Percentiles rank a stretch among this genome's conserved stretches.
Conservation (phyloP, 2,329 filamentous ascomycete genomes). For the Claviceps pusilla region DNA sequence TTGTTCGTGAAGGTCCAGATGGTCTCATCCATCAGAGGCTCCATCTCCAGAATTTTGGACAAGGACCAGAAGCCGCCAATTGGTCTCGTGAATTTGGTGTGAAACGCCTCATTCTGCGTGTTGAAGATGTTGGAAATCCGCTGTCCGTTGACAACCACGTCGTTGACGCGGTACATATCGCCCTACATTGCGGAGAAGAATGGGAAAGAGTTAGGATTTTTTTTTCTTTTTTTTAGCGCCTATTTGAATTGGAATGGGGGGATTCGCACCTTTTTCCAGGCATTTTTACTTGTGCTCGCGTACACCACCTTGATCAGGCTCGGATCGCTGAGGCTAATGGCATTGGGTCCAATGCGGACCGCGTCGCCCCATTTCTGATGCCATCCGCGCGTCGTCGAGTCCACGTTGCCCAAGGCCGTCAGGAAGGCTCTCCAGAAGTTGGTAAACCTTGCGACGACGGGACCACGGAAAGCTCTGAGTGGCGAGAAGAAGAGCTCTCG, state of each 20-base stretch:
- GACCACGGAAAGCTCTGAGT: conserved; percentile 6
- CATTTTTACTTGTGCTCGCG: conserved; percentile 5
- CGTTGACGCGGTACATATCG: conserved; percentile 9
- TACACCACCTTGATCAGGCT: conserved; percentile 9
- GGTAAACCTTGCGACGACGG: conserved; percentile 6
- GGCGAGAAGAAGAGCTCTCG: conserved; percentile 6
- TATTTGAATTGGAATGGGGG: neutral
- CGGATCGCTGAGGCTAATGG: conserved; percentile 8
- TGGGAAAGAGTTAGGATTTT: neutral
- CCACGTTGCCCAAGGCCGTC: conserved; percentile 5
- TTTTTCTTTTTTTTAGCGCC: no score
- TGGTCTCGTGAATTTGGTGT: conserved; percentile 7
- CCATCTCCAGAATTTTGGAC: conserved; percentile 8
- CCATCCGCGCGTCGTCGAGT: conserved; percentile 4
- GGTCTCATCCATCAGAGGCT: conserved; percentile 9
- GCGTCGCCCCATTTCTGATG: conserved; percentile 8
- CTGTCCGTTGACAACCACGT: conserved; percentile 7
- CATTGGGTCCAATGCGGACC: conserved; percentile 8
- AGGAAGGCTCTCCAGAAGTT: conserved; percentile 7
- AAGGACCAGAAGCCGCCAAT: conserved; percentile 8
- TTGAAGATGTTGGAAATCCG: conserved; percentile 10
- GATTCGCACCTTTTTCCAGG: conserved; percentile 8
- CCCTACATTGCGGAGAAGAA: conserved; percentile 1
- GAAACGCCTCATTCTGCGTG: conserved; percentile 8
- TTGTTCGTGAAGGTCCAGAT: conserved; percentile 3